These are phyloP conservation scores for Trichomonascus vanleenenianus DNA, from an alignment of 805 yeast genomes.

Conservation along the genomic window DNA sequence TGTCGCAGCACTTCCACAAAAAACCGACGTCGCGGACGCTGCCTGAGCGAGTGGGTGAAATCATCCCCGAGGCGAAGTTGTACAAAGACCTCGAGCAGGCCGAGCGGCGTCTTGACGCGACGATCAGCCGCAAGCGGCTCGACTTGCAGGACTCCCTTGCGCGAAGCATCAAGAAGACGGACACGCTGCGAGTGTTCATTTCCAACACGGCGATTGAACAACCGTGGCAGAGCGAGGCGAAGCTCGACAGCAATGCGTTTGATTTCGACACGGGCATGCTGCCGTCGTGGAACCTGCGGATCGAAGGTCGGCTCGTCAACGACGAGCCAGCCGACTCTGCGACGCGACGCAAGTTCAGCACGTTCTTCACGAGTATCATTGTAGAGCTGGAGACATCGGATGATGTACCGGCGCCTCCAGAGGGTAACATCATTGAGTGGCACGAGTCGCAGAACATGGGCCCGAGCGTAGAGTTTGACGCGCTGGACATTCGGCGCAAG, in stretches of 20 bases:
- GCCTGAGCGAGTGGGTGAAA: constrained; percentile 37
- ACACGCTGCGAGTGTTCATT: constrained; percentile 67
- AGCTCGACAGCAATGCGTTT: constrained; percentile 29
- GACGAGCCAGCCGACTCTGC: constrained; percentile 41
- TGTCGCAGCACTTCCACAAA: constrained; percentile 2
- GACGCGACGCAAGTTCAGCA: constrained; percentile 56
- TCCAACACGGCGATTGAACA: constrained; percentile 81
- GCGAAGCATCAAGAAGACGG: constrained; percentile 41
- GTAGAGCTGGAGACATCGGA: constrained; percentile 49
- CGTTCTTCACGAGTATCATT: constrained; percentile 75
- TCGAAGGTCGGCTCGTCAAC: constrained; percentile 75
- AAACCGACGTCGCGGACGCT: constrained; percentile 48
- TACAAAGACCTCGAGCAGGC: constrained; percentile 68
- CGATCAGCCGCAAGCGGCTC: constrained; percentile 72
- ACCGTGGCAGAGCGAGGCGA: constrained; percentile 62
- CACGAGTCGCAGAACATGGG: constrained; percentile 50
- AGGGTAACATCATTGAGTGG: constrained; percentile 71
- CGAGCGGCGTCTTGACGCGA: constrained; percentile 75
- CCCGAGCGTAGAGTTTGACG: constrained; percentile 61
- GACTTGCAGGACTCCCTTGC: constrained; percentile 70
- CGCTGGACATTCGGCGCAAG: constrained; percentile 74
- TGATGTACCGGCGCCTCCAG: constrained; percentile 7
- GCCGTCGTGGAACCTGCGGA: constrained; percentile 75
- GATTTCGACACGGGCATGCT: constrained; percentile 26
- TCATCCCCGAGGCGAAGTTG: constrained; percentile 62